Evolutionary conservation across 2,329 filamentous ascomycete species (phyloP).

Genomic region (Torrubiella hemipterigena): DNA sequence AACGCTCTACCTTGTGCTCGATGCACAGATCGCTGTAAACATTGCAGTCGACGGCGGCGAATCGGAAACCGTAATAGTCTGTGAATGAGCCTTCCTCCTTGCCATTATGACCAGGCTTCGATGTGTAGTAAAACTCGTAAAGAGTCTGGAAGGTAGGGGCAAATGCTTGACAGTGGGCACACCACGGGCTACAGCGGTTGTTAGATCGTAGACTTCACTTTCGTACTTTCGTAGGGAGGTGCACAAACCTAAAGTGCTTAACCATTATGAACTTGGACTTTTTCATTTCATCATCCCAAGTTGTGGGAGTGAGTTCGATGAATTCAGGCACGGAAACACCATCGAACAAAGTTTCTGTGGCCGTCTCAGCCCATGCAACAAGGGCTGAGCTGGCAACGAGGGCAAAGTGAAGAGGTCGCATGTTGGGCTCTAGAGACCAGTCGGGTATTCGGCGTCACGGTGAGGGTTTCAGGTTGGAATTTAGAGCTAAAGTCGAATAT

Average conservation of each 20-base stretch:
- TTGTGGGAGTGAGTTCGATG: constrained; percentile 44
- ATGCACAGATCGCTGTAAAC: constrained; percentile 70
- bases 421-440: constrained; percentile 13
- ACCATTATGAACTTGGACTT: constrained; percentile 40
- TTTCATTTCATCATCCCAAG: constrained; percentile 43
- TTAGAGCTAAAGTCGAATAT: too few relatives aligned
- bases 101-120: constrained; percentile 51
- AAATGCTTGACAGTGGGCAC: constrained; percentile 64
- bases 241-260: constrained; percentile 58
- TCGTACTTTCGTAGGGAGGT: too few relatives aligned
- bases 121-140: constrained; percentile 92
- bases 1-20: constrained; percentile 54
- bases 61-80: constrained; percentile 79
- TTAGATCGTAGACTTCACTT: too few relatives aligned
- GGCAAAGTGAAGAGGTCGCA: constrained; percentile 34
- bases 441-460: too few relatives aligned
- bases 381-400: constrained; percentile 32
- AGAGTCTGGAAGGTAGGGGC: constrained; percentile 82
- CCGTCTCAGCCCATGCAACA: constrained; percentile 25
- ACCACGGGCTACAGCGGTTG: constrained; percentile 36
- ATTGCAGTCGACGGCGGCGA: constrained; percentile 76
- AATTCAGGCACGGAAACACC: constrained; percentile 54
- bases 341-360: constrained; percentile 48
- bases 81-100: constrained; percentile 52
- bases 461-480: too few relatives aligned